Evolutionary conservation across 2,329 filamentous ascomycete genomes (phyloP).

Genomic region (Aotearoamyces nothofagi): DNA sequence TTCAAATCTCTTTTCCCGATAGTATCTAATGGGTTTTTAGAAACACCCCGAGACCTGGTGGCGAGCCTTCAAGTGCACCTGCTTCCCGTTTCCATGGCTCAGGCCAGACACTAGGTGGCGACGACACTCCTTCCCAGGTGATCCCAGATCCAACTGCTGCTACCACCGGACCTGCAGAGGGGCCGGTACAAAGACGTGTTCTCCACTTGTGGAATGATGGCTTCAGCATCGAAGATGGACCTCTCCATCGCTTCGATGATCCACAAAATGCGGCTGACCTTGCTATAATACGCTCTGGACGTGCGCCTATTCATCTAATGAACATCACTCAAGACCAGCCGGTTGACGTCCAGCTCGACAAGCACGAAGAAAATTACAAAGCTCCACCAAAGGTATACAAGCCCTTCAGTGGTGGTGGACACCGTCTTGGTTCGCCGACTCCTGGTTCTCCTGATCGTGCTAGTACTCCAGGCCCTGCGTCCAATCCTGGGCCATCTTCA

Average conservation of each 20-base stretch:
- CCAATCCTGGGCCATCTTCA: slow-evolving; percentile 19
- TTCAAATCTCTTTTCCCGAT: slow-evolving; percentile 1
- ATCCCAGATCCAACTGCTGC: slow-evolving; percentile 45
- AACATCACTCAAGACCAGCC: slow-evolving; percentile 61
- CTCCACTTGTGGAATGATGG: slow-evolving; percentile 74
- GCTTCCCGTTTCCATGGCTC: slow-evolving; percentile 48
- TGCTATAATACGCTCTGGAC: slow-evolving; percentile 60
- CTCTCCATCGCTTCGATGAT: slow-evolving; percentile 65
- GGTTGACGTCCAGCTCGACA: slow-evolving; percentile 60
- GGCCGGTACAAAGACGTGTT: slow-evolving; percentile 40
- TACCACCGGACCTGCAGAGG: slow-evolving; percentile 14
- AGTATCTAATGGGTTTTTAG: slow-evolving; percentile 22
- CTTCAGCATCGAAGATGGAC: slow-evolving; percentile 73
- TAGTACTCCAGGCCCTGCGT: slow-evolving; percentile 21
- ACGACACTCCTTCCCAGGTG: slow-evolving; percentile 53
- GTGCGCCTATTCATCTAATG: slow-evolving; percentile 64
- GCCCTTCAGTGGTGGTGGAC: slow-evolving; percentile 58
- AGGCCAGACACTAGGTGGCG: slow-evolving; percentile 65
- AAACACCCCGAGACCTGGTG: slow-evolving; percentile 42
- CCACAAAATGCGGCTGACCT: slow-evolving; percentile 58
- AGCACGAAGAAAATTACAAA: slow-evolving; percentile 60
- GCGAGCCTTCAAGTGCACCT: slow-evolving; percentile 32
- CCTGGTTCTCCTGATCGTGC: slow-evolving; percentile 34
- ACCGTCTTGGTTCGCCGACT: slow-evolving; percentile 63
- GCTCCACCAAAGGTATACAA: slow-evolving; percentile 61